phyloP scores from a whole-genome alignment of 192 early-diverging fungal genomes.

The Coemansia sp. region DNA sequence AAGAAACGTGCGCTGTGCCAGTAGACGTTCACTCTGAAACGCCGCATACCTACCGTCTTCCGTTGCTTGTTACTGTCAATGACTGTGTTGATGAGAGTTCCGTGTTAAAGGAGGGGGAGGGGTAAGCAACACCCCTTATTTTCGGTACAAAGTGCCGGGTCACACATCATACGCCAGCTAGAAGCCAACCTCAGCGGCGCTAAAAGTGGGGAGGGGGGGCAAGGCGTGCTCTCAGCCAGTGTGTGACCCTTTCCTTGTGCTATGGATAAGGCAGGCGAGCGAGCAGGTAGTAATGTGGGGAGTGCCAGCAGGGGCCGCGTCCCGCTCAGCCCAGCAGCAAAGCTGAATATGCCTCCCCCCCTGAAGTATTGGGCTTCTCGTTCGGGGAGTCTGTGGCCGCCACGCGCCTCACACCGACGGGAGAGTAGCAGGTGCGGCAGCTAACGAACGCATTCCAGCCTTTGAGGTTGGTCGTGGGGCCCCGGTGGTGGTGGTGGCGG shows the following conservation, averaged over 20 bases:
- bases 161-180: slow-evolving; percentile 4
- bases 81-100: background rate
- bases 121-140: background rate
- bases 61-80: slow-evolving; percentile 1
- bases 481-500: slow-evolving; percentile 8
- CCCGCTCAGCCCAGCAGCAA: background rate
- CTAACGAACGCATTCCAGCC: slow-evolving; percentile 7
- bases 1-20: slow-evolving; percentile 4
- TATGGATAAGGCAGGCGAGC: background rate
- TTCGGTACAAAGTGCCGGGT: background rate
- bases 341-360: background rate
- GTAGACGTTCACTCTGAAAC: background rate
- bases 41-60: background rate
- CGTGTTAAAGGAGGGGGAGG: background rate
- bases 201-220: background rate
- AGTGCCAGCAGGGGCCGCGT: background rate
- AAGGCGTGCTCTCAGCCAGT: background rate
- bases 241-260: slow-evolving; percentile 1
- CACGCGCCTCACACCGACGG: background rate
- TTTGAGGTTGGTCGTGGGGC: slow-evolving; percentile 9
- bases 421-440: background rate
- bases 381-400: background rate
- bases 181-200: background rate
- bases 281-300: slow-evolving; percentile 3
- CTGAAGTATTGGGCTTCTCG: slow-evolving; percentile 5